phyloP scores from a whole-genome alignment of 495 filamentous ascomycete species.

The Penicillium paxilli region DNA sequence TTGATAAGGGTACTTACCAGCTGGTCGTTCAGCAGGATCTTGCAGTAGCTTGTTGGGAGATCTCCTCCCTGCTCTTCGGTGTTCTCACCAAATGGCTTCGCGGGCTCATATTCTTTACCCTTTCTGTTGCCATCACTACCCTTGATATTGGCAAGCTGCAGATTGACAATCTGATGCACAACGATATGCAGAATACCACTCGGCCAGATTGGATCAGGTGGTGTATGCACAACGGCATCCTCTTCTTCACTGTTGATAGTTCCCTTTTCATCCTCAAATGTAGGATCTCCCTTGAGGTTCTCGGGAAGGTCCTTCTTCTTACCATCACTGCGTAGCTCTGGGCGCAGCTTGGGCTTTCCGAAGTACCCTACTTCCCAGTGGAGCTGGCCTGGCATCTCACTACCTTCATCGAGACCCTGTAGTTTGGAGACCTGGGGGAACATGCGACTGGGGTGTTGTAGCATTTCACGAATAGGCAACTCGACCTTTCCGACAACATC shows the following conservation, averaged over 20 bases:
- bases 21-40: conserved; percentile 85
- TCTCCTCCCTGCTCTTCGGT: conserved; percentile 77
- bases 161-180: conserved; percentile 92
- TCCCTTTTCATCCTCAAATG: conserved; percentile 88
- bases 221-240: conserved; percentile 83
- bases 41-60: conserved; percentile 88
- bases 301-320: conserved; percentile 75
- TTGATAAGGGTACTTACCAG: conserved; percentile 48
- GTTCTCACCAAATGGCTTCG: conserved; percentile 78
- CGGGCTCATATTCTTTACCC: conserved; percentile 86
- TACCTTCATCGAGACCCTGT: conserved; percentile 75
- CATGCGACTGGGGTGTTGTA: conserved; percentile 90
- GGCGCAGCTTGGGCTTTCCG: conserved; percentile 79
- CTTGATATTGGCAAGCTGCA: conserved; percentile 80
- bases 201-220: conserved; percentile 92
- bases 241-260: conserved; percentile 71
- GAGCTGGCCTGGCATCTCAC: conserved; percentile 87
- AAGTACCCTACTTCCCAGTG: conserved; percentile 98
- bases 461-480: conserved; percentile 88
- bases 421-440: conserved; percentile 88
- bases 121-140: conserved; percentile 59
- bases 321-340: conserved; percentile 81
- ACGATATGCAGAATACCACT: conserved; percentile 81
- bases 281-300: conserved; percentile 66
- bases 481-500: conserved; percentile 95